Evolutionary conservation across 352 stramenopile species (phyloP).

Genomic region (Pythium pectinolyticum): DNA sequence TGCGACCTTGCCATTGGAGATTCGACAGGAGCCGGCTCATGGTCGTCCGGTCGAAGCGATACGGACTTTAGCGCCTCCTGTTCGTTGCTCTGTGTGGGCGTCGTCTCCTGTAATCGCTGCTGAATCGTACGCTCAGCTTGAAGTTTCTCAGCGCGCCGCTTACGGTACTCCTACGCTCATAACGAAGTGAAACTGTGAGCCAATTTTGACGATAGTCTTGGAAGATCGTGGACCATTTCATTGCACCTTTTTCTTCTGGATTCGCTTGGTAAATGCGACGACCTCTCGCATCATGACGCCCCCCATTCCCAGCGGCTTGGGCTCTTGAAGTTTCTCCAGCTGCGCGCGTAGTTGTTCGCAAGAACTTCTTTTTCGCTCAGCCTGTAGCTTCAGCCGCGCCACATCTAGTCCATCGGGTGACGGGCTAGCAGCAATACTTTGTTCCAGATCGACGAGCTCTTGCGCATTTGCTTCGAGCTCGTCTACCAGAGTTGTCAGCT

Average conservation of each 20-base stretch:
- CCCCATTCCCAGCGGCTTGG: conserved; percentile 16
- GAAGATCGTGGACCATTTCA: too few relatives aligned
- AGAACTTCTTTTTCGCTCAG: conserved; percentile 21
- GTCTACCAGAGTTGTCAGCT: conserved; percentile 12
- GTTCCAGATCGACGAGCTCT: conserved; percentile 24
- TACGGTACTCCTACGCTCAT: neutral
- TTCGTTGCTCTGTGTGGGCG: too few relatives aligned
- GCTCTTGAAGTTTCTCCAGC: conserved; percentile 24
- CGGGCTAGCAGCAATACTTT: neutral
- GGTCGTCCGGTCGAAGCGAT: too few relatives aligned
- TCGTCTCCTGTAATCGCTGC: too few relatives aligned
- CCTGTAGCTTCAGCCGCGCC: conserved; percentile 31
- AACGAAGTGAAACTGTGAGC: neutral
- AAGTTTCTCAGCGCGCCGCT: conserved; percentile 1
- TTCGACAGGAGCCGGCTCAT: neutral
- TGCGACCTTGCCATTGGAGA: too few relatives aligned
- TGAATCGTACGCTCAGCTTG: conserved; percentile 15
- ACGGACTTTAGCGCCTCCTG: too few relatives aligned
- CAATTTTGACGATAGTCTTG: too few relatives aligned
- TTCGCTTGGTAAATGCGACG: conserved; percentile 25
- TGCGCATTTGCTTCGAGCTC: conserved; percentile 24
- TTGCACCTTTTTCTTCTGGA: conserved; percentile 35
- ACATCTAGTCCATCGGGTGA: conserved; percentile 16
- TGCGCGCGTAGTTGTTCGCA: conserved; percentile 27
- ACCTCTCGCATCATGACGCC: neutral